Evolutionary conservation across 768 basidiomycete species (phyloP).

Genomic region (Russula olivacea): DNA sequence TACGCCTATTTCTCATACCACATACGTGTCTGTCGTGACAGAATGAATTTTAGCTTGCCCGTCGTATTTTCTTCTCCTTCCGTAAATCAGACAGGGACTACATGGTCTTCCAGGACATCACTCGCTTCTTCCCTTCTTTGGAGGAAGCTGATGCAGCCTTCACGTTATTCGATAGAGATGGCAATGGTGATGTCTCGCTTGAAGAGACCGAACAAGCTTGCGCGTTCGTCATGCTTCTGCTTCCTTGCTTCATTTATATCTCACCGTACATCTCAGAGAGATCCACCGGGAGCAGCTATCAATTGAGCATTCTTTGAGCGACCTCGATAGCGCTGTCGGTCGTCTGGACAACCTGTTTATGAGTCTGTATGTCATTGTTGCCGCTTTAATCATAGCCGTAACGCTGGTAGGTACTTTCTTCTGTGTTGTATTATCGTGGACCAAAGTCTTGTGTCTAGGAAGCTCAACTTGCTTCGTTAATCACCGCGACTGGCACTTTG

Average conservation of each 20-base stretch:
- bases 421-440: constrained; percentile 4
- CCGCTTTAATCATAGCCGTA: constrained; percentile 76
- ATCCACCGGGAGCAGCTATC: constrained; percentile 82
- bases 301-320: constrained; percentile 80
- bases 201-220: constrained; percentile 75
- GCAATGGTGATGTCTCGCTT: constrained; percentile 63
- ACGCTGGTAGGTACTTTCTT: constrained; percentile 48
- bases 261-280: constrained; percentile 40
- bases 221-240: constrained; percentile 36
- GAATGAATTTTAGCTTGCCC: constrained; percentile 52
- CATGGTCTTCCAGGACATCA: constrained; percentile 63
- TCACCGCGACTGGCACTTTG: constrained; percentile 69
- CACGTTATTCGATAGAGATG: constrained; percentile 61
- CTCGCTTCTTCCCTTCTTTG: constrained; percentile 56
- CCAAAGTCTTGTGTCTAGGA: constrained; percentile 40
- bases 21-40: constrained; percentile 5
- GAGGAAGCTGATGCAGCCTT: constrained; percentile 69
- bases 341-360: constrained; percentile 83
- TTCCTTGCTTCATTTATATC: constrained; percentile 2
- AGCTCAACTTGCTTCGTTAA: constrained; percentile 63
- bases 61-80: constrained; percentile 84
- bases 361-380: constrained; percentile 67
- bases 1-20: constrained; percentile 28
- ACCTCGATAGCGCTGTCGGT: constrained; percentile 85
- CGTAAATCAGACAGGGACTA: constrained; percentile 51